A percentile compares a stretch with the other conserved stretches of the same genome.
Conservation (phyloP, 139 green algal genomes). For the Zygnema circumcarinatum region DNA sequence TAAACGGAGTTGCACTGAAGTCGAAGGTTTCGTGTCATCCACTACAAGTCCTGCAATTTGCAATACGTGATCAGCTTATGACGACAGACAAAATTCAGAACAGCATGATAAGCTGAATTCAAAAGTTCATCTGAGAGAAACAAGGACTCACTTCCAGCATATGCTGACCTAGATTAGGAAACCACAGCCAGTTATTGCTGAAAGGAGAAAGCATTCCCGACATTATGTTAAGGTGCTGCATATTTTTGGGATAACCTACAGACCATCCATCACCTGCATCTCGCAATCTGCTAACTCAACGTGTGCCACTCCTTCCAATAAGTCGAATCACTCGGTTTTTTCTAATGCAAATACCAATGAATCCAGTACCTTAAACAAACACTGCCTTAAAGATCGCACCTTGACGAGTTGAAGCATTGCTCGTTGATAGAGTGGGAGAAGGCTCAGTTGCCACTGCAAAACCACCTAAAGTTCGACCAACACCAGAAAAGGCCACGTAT, state of each 20-base stretch:
- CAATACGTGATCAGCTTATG: not conserved
- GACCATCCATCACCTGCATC: too few species aligned
- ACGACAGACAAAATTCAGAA: not conserved
- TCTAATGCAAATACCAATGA: too few species aligned
- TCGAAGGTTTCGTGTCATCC: conserved; percentile 66
- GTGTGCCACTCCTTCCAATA: too few species aligned
- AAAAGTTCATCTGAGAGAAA: not conserved
- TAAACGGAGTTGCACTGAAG: conserved; percentile 67
- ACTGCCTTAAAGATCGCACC: conserved; percentile 24
- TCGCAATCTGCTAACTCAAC: too few species aligned
- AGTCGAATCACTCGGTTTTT: too few species aligned
- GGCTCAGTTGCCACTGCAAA: not conserved
- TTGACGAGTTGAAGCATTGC: not conserved
- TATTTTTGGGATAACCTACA: too few species aligned
- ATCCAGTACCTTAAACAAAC: too few species aligned
- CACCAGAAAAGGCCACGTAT: conserved; percentile 64
- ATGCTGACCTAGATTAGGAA: not conserved
- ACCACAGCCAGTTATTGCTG: not conserved
- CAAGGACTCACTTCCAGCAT: not conserved
- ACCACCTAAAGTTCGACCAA: conserved; percentile 57
- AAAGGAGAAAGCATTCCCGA: too few species aligned
- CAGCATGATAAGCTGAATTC: not conserved
- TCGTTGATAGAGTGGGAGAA: not conserved
- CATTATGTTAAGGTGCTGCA: too few species aligned
- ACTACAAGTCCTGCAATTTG: conserved; percentile 41